These are phyloP conservation scores for Solanum gandarillasii DNA, from an alignment of 257 asterid genomes.

Conservation along the genomic window DNA sequence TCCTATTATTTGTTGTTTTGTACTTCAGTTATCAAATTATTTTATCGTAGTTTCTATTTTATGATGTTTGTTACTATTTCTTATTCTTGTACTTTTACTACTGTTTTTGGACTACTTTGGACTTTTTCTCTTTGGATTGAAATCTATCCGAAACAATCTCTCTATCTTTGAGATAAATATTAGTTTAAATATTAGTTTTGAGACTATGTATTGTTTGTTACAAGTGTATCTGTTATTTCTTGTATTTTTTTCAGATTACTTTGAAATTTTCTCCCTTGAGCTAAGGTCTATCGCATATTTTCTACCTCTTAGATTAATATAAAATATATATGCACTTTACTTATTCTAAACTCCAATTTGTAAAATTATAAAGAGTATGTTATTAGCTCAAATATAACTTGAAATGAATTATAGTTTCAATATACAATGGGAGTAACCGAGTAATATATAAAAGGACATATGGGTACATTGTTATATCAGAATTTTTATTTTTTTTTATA, in stretches of 20 bases:
- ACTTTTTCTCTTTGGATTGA: background rate
- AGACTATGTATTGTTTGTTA: background rate
- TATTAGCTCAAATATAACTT: too few relatives aligned
- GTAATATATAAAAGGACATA: too few relatives aligned
- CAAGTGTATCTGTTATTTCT: too few relatives aligned
- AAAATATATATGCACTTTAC: too few relatives aligned
- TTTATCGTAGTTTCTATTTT: background rate
- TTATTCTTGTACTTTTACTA: background rate
- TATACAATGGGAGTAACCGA: background rate
- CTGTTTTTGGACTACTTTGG: too few relatives aligned
- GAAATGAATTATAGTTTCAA: background rate
- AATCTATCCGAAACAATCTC: accelerated
- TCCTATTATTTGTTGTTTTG: background rate
- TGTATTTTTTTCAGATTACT: too few relatives aligned
- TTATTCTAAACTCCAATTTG: background rate
- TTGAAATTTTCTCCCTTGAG: too few relatives aligned
- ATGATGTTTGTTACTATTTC: background rate
- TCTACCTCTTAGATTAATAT: too few relatives aligned
- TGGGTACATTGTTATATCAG: background rate
- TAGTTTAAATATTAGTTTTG: too few relatives aligned
- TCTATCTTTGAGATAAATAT: too few relatives aligned
- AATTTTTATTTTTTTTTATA: too few relatives aligned
- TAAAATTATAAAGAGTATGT: too few relatives aligned
- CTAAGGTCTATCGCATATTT: background rate
- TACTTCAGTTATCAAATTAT: background rate